These are phyloP conservation scores for Wickerhamiella occidentalis DNA, from an alignment of 805 yeast genomes.

Conservation along the genomic window DNA sequence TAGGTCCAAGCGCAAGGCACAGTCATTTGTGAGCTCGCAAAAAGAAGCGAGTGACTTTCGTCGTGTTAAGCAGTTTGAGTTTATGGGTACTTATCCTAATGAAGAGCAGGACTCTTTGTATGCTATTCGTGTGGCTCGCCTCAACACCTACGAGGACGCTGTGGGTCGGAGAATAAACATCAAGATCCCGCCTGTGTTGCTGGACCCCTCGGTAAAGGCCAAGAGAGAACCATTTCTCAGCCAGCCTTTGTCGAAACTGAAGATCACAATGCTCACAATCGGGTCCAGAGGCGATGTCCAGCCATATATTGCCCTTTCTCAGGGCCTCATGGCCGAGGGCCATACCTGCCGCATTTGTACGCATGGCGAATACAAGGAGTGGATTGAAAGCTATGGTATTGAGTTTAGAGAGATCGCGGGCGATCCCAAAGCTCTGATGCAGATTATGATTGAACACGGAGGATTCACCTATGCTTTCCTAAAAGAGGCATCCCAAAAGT, in stretches of 20 bases:
- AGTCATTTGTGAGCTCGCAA: not conserved
- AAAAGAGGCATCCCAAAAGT: conserved; percentile 68
- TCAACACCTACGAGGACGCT: conserved; percentile 19
- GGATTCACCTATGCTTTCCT: conserved; percentile 71
- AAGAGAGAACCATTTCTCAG: conserved; percentile 24
- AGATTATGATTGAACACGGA: conserved; percentile 85
- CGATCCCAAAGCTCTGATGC: conserved; percentile 83
- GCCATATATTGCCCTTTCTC: conserved; percentile 84
- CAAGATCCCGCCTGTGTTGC: conserved; percentile 21
- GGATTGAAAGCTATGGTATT: conserved; percentile 59
- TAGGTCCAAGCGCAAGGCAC: conserved; percentile 7
- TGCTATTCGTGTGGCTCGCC: conserved; percentile 18
- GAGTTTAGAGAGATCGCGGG: conserved; percentile 73
- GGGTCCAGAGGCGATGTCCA: conserved; percentile 97
- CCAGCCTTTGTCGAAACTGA: conserved; percentile 42
- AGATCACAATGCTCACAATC: conserved; percentile 65
- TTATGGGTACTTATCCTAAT: conserved; percentile 8
- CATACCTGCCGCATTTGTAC: conserved; percentile 78
- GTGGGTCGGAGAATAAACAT: conserved; percentile 10
- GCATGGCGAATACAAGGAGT: conserved; percentile 65
- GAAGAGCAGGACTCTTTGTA: conserved; percentile 8
- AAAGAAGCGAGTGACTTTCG: conserved; percentile 1
- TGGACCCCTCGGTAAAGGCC: conserved; percentile 19
- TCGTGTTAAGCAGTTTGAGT: conserved; percentile 3
- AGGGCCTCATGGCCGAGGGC: conserved; percentile 67